These are phyloP conservation scores for Paxillus rubicundulus DNA, from an alignment of 768 basidiomycete genomes.

Conservation along the genomic window DNA sequence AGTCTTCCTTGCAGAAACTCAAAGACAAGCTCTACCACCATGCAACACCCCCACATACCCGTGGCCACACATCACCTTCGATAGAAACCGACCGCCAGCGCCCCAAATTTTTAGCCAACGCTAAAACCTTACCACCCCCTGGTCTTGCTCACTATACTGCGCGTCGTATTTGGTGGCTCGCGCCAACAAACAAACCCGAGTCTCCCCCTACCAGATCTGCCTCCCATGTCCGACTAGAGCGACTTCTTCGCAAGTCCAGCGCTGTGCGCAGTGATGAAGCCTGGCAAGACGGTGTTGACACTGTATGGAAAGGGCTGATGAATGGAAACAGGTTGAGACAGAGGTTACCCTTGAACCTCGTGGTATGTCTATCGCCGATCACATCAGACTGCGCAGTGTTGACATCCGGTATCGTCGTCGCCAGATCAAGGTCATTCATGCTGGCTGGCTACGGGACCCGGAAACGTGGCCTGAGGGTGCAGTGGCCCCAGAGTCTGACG, in stretches of 20 bases:
- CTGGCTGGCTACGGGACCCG: slow-evolving; percentile 70
- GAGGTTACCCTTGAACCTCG: slow-evolving; percentile 57
- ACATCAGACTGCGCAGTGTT: not conserved
- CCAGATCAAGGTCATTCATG: slow-evolving; percentile 71
- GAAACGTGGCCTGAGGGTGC: slow-evolving; percentile 71
- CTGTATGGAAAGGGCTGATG: slow-evolving; percentile 61
- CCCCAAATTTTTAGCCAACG: slow-evolving; percentile 4
- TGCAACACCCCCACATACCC: slow-evolving; percentile 1
- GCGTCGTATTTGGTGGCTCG: slow-evolving; percentile 63
- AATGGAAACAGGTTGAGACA: slow-evolving; percentile 58
- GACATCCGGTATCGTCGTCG: slow-evolving; percentile 15
- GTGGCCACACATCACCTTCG: not conserved
- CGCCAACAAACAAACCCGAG: slow-evolving; percentile 16
- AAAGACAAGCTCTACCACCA: slow-evolving; percentile 5
- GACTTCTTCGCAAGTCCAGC: slow-evolving; percentile 45
- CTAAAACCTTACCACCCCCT: slow-evolving; percentile 47
- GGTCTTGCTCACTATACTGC: slow-evolving; percentile 65
- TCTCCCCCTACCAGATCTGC: slow-evolving; percentile 24
- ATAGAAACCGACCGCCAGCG: not conserved
- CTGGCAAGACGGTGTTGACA: slow-evolving; percentile 58
- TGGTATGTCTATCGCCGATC: slow-evolving; percentile 45
- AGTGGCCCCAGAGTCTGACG: slow-evolving; percentile 61
- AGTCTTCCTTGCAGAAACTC: slow-evolving; percentile 8
- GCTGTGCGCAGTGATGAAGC: slow-evolving; percentile 48
- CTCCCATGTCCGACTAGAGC: slow-evolving; percentile 49